Base-by-base conservation (phyloP, 2,329 filamentous ascomycete genomes). In the Ceratocystiopsis minuta region DNA sequence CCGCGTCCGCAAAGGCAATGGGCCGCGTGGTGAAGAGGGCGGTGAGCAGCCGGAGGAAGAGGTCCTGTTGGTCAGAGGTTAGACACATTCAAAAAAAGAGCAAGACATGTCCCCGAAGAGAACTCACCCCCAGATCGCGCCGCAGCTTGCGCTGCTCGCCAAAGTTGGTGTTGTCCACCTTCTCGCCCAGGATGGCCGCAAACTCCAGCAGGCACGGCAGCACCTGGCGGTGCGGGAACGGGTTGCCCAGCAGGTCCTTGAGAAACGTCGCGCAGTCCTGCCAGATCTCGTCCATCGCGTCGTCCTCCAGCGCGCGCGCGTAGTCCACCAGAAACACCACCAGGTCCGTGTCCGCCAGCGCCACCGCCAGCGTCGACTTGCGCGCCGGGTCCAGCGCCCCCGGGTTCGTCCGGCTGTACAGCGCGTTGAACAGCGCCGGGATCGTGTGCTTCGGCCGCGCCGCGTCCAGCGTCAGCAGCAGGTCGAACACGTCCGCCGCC, bases 201-300 rank as follows among this genome's bases (percentile, higher is more conserved):
- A 96, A 95, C 51, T 93, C 83, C 13, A 98, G 65, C 37, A 98
- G 64, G 40, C 79, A 77, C 7, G 90, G 83, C 34, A 98, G 61
- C 9, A 87, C 88, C 54, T 95, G 87, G 43, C 90, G 72, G 60
- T 98, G 88, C 3, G 90, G 90, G 53, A 98, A 85, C 1, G 90
- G 92, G 54, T 98, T 98, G 18, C 80, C 77, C 24, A 98, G 67
- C 24, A 98, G 72, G 55, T 98, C 92, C 48, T 78, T 80, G 46
- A 96, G 60, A 57, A 98, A 98, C 0, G 80, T 74, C 53, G 87
- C 85, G 57, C 88, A 98, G 55, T 98, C 88, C 35, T 78, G 70
- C 90, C 90, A 98, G 39, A 98, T 94, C 59, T 98, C 90, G 53
- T 98, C 90, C 71, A 95, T 88, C 15, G 90, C 82, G 62, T 98